Conservation (phyloP, 2,329 filamentous ascomycete genomes). For the Neofusicoccum umdonicola region DNA sequence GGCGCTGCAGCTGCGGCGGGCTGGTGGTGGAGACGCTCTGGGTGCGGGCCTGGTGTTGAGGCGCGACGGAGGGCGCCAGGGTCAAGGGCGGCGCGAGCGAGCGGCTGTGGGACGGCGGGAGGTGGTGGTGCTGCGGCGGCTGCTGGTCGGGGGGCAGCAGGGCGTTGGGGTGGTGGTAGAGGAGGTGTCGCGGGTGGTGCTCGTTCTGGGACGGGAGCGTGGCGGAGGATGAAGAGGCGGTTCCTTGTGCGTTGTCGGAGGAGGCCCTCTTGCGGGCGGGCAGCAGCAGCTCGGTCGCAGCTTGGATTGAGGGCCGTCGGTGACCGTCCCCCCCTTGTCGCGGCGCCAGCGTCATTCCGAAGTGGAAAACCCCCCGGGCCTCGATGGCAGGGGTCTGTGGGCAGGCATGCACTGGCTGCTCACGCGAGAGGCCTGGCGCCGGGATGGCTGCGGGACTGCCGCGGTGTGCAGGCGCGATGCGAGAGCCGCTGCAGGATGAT, state of each 20-base stretch:
- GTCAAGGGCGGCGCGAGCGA: background rate
- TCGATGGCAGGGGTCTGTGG: slow-evolving; percentile 5
- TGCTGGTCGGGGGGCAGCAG: background rate
- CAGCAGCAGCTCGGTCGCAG: background rate
- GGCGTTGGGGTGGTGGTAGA: background rate
- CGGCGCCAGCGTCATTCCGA: slow-evolving; percentile 5
- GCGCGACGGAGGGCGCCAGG: slow-evolving; percentile 7
- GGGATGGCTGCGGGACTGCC: slow-evolving; percentile 4
- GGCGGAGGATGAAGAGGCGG: background rate
- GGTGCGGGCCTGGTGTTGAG: slow-evolving; percentile 10
- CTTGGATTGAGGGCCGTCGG: slow-evolving; percentile 5
- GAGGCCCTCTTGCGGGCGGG: slow-evolving; percentile 1
- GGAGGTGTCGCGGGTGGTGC: background rate
- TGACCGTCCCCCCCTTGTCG: background rate
- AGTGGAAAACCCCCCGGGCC: background rate
- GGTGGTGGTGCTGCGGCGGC: background rate
- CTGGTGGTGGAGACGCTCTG: slow-evolving; percentile 12
- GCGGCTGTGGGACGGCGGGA: background rate
- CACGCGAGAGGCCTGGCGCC: slow-evolving; percentile 1
- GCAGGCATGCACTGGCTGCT: slow-evolving; percentile 2
- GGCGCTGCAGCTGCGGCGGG: slow-evolving; percentile 4
- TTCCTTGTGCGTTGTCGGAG: background rate
- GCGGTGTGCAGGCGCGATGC: background rate
- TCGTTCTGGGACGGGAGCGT: background rate
- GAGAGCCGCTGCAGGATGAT: no score